These are phyloP conservation scores for Fusarium nodosum DNA, from an alignment of 2,329 filamentous ascomycete genomes.

Conservation along the genomic window DNA sequence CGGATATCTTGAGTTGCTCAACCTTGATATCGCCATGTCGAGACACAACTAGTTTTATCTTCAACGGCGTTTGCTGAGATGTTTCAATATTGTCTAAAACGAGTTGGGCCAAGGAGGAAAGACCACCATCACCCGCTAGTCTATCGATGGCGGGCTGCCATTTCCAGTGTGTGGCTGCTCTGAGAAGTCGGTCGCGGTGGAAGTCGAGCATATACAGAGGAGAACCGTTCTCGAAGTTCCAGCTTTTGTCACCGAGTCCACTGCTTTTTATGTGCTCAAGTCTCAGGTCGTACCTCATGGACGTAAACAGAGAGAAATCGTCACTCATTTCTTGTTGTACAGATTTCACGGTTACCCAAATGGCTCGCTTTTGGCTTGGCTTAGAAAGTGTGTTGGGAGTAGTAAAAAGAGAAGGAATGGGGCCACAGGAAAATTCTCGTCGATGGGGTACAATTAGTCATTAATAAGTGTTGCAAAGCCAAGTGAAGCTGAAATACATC, in stretches of 20 bases:
- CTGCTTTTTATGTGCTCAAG: constrained; percentile 62
- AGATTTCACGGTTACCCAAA: background rate
- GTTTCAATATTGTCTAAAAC: constrained; percentile 56
- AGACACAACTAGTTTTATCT: constrained; percentile 69
- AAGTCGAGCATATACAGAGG: constrained; percentile 84
- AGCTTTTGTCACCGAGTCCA: constrained; percentile 60
- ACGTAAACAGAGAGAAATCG: constrained; percentile 75
- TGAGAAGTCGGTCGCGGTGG: constrained; percentile 83
- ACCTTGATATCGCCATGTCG: constrained; percentile 62
- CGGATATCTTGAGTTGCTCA: constrained; percentile 55
- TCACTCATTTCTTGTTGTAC: constrained; percentile 52
- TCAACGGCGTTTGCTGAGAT: constrained; percentile 55
- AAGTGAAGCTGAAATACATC: background rate
- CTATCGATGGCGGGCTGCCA: constrained; percentile 63
- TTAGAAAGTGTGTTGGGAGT: background rate
- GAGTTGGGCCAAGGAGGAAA: constrained; percentile 56
- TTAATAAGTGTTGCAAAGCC: background rate
- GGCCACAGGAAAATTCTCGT: background rate
- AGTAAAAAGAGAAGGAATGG: background rate
- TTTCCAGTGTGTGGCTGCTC: constrained; percentile 68
- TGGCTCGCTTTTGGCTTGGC: background rate
- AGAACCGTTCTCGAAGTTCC: constrained; percentile 67
- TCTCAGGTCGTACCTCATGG: constrained; percentile 76
- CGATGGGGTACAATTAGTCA: constrained; percentile 3
- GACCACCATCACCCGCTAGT: constrained; percentile 62